phyloP scores from a whole-genome alignment of 148 eudicot genomes.

The Tetragonia tetragonoides region DNA sequence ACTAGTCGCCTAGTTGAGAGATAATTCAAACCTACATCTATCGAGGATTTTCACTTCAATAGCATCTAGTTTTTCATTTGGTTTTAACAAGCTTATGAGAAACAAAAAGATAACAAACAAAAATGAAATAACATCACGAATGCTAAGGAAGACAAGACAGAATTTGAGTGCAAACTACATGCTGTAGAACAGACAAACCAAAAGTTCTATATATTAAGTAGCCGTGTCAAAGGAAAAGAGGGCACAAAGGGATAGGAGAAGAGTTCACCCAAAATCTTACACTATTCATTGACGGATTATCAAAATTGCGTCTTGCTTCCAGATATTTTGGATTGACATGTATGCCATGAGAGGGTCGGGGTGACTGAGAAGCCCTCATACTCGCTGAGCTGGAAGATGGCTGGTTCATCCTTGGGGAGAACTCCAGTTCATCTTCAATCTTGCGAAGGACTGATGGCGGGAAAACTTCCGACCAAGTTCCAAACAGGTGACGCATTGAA shows the following conservation, averaged over 20 bases:
- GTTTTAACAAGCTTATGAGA: neutral
- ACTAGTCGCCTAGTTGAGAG: neutral
- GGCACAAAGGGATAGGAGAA: neutral
- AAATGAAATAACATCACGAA: neutral
- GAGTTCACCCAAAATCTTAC: conserved; percentile 43
- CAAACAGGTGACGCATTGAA: conserved; percentile 84
- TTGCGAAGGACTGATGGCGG: conserved; percentile 64
- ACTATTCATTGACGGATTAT: conserved; percentile 45
- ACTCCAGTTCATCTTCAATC: conserved; percentile 68
- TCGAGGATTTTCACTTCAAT: neutral
- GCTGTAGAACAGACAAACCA: neutral
- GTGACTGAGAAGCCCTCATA: conserved; percentile 77
- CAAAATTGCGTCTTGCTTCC: conserved; percentile 76
- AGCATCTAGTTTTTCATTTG: neutral
- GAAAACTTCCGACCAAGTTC: conserved; percentile 90
- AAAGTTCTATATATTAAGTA: neutral
- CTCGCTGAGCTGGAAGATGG: conserved; percentile 51
- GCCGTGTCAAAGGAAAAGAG: neutral
- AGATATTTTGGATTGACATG: conserved; percentile 93
- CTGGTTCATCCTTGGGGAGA: conserved; percentile 51
- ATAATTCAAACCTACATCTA: neutral
- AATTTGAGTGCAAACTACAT: neutral
- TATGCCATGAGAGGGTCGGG: conserved; percentile 89
- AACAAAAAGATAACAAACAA: neutral
- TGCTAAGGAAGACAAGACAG: neutral